These are phyloP conservation scores for Hippophae tibetana DNA, from an alignment of 306 rosid species.

Conservation along the genomic window DNA sequence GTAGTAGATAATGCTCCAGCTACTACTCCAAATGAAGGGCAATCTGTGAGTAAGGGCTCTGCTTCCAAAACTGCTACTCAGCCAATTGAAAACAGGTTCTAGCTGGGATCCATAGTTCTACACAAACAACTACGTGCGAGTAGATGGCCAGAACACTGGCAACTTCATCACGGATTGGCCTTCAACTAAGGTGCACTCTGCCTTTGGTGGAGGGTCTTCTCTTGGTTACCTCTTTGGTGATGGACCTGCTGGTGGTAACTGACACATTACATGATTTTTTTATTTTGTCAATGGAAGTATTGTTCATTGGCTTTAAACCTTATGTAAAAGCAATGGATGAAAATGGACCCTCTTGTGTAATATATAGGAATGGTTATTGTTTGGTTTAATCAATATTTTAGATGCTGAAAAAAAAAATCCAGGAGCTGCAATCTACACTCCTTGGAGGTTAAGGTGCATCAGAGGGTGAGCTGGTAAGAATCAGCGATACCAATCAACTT, in stretches of 20 bases:
- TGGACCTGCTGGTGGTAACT: slow-evolving; percentile 49
- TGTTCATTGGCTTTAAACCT: slow-evolving; percentile 21
- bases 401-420: slow-evolving; percentile 27
- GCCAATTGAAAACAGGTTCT: slow-evolving; percentile 60
- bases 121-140: slow-evolving; percentile 52
- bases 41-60: slow-evolving; percentile 33
- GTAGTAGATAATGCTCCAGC: slow-evolving; percentile 21
- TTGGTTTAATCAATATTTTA: slow-evolving; percentile 37
- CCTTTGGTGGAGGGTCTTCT: slow-evolving; percentile 96
- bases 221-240: slow-evolving; percentile 23
- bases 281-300: not conserved
- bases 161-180: slow-evolving; percentile 99
- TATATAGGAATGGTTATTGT: slow-evolving; percentile 51
- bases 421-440: too few relatives aligned
- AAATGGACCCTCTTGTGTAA: slow-evolving; percentile 43
- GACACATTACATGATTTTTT: slow-evolving; percentile 15
- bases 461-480: too few relatives aligned
- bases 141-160: slow-evolving; percentile 95
- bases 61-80: slow-evolving; percentile 47
- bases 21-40: slow-evolving; percentile 31
- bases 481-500: too few relatives aligned
- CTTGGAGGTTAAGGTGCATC: too few relatives aligned
- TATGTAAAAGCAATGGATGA: too few relatives aligned
- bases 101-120: slow-evolving; percentile 85
- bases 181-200: slow-evolving; percentile 95